Conservation (phyloP, 2,329 filamentous ascomycete species). For the Thermochaetoides dissita region DNA sequence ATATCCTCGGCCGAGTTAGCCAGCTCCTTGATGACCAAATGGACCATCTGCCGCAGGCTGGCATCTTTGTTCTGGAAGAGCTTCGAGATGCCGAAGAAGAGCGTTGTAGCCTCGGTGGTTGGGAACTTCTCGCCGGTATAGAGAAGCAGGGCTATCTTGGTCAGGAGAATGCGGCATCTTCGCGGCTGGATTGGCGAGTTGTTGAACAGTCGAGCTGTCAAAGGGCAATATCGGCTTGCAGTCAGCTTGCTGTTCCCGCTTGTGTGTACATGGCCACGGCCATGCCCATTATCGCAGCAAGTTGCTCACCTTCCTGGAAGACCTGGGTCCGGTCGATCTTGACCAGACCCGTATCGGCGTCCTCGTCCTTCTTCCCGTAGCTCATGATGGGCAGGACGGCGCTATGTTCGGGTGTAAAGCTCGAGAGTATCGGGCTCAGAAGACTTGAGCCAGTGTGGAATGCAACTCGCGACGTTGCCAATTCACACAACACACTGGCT, state of each 20-base stretch:
- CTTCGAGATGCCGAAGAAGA: conserved; percentile 99
- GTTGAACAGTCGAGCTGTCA: conserved; percentile 86
- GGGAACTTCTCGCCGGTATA: conserved; percentile 97
- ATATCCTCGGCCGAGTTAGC: conserved; percentile 93
- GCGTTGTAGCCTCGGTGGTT: conserved; percentile 88
- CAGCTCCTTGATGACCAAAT: conserved; percentile 95
- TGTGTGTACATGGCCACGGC: neutral
- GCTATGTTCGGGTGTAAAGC: conserved; percentile 10
- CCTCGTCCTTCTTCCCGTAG: conserved; percentile 98
- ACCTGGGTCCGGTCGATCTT: conserved; percentile 96
- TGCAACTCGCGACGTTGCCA: conserved; percentile 20
- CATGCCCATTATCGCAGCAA: neutral
- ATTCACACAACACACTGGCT: conserved; percentile 11
- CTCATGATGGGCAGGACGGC: conserved; percentile 52
- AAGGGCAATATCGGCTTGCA: conserved; percentile 4
- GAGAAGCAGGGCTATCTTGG: conserved; percentile 89
- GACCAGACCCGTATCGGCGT: conserved; percentile 83
- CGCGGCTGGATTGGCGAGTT: conserved; percentile 90
- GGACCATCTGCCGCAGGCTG: conserved; percentile 95
- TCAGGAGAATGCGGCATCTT: conserved; percentile 93
- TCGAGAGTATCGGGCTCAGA: conserved; percentile 11
- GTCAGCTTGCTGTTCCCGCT: conserved; percentile 7
- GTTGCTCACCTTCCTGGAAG: conserved; percentile 80
- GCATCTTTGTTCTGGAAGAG: conserved; percentile 99
- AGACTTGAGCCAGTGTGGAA: conserved; percentile 8